These are phyloP conservation scores for Mucor mucedo DNA, from an alignment of 371 early-diverging fungal species.

Conservation along the genomic window DNA sequence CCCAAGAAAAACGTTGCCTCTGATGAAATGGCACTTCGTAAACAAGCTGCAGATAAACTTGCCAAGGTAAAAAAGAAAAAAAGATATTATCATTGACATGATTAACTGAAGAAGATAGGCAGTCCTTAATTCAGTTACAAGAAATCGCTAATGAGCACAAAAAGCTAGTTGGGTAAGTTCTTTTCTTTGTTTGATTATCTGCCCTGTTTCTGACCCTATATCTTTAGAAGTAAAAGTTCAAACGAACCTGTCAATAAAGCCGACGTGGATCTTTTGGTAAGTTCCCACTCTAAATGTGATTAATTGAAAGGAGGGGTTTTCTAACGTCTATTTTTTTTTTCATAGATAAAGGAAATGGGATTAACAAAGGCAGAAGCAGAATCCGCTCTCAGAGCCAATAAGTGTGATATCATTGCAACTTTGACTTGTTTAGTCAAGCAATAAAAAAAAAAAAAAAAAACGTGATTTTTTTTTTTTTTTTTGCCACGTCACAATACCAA, in stretches of 20 bases:
- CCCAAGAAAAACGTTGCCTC: constrained; percentile 16
- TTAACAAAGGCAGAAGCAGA: constrained; percentile 50
- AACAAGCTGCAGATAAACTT: constrained; percentile 30
- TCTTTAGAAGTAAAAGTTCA: constrained; percentile 13
- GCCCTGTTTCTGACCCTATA: no score
- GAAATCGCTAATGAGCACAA: constrained; percentile 25
- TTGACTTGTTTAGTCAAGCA: constrained; percentile 42
- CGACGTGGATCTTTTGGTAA: constrained; percentile 34
- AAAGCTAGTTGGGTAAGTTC: constrained; percentile 22
- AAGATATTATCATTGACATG: background rate
- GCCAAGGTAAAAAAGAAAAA: constrained; percentile 22
- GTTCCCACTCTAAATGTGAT: background rate
- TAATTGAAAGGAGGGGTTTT: background rate
- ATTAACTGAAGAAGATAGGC: background rate
- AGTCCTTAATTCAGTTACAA: constrained; percentile 23
- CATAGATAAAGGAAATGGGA: constrained; percentile 44
- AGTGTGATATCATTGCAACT: constrained; percentile 48
- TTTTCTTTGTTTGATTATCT: no score
- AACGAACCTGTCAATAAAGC: constrained; percentile 18
- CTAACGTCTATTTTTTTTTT: no score
- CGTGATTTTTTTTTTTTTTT: background rate
- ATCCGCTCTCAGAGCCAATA: constrained; percentile 39
- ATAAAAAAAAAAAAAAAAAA: constrained; percentile 10
- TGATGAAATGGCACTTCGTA: constrained; percentile 16
- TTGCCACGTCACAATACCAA: constrained; percentile 12